Base-by-base conservation (phyloP, 2,329 filamentous ascomycete genomes). In the Aureobasidium namibiae region DNA sequence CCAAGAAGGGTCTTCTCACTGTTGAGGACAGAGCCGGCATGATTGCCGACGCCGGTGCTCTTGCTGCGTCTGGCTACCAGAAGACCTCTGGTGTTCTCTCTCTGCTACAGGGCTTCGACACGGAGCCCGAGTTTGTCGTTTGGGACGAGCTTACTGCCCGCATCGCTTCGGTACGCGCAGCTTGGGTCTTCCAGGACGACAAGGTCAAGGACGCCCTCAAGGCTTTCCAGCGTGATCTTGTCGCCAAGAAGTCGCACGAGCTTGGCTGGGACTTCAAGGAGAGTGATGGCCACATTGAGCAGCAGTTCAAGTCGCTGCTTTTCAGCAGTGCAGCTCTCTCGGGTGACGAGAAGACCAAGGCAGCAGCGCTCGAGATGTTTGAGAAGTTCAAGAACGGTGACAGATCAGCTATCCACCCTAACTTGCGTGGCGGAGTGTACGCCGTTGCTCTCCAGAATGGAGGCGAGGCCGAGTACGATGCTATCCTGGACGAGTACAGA, bases 1-100 rank as follows among this genome's bases (percentile, higher is more conserved):
- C 91, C 48, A 94, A 89, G 74, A 76, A 86, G 48, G 89, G 89
- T 4, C 80, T 92, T 10, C 78, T 97, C 59, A 87, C 84, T 11
- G 90, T 95, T 7, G 90, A 96, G 74, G 92, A 97, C 71, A 85
- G 92, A 61, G 90, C 92, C 49, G 92, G 92, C 69, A 95, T 97
- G 88, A 90, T 95, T 46, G 72, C 73, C 18, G 92, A 97, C 73
- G 91, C 92, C 4, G 91, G 90, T 66, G 90, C 92, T 31, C 80
- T 97, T 65, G 90, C 92, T 56, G 83, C 89, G 36, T 94, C 92
- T 49, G 92, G 92, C 33, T 95, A 95, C 73, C 90, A 95, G 73
- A 95, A 90, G 79, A 96, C 92, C 0, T 95, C 92, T 16, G 91
- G 90, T 13, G 82, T 96, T 56, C 76, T 97, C 44, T 91, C 88